These are phyloP conservation scores for Barnettozyma sucrosica DNA, from an alignment of 805 yeast genomes.

Conservation along the genomic window DNA sequence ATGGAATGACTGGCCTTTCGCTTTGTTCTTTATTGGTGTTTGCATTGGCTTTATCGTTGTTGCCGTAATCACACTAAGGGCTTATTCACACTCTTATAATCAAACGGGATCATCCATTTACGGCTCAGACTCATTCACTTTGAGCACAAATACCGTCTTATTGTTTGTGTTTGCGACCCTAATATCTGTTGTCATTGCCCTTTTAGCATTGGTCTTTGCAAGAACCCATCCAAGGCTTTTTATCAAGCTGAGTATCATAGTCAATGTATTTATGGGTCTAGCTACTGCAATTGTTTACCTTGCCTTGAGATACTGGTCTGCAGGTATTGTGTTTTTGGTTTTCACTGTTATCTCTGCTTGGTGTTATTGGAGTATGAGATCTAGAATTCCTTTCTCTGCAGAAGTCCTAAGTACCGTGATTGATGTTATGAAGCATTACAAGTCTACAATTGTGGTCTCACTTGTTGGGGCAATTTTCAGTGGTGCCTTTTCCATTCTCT, in stretches of 20 bases:
- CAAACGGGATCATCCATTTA: slow-evolving; percentile 63
- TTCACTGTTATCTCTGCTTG: slow-evolving; percentile 61
- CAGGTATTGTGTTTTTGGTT: slow-evolving; percentile 68
- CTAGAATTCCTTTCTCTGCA: slow-evolving; percentile 69
- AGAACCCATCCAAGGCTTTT: slow-evolving; percentile 59
- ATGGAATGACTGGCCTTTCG: slow-evolving; percentile 68
- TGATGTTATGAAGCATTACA: slow-evolving; percentile 68
- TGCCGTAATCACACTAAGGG: slow-evolving; percentile 61
- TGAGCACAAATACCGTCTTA: slow-evolving; percentile 71
- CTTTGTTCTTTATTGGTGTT: slow-evolving; percentile 44
- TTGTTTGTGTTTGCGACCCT: slow-evolving; percentile 61
- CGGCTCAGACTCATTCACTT: slow-evolving; percentile 44
- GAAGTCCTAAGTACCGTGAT: slow-evolving; percentile 65
- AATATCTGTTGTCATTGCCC: slow-evolving; percentile 53
- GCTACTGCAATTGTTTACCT: slow-evolving; percentile 76
- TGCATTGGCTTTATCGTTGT: slow-evolving; percentile 65
- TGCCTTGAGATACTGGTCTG: slow-evolving; percentile 64
- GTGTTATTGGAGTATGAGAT: slow-evolving; percentile 68
- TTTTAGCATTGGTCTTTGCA: slow-evolving; percentile 53
- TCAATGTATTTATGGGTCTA: slow-evolving; percentile 61
- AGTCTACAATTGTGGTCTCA: slow-evolving; percentile 60
- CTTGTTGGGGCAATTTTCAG: slow-evolving; percentile 53
- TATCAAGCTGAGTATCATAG: slow-evolving; percentile 60
- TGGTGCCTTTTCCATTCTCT: slow-evolving; percentile 59
- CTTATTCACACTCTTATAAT: slow-evolving; percentile 50